Evolutionary conservation across 495 filamentous ascomycete species (phyloP), one percentile per base, ranked within the genome.

Genomic region (Echria macrotheca): DNA sequence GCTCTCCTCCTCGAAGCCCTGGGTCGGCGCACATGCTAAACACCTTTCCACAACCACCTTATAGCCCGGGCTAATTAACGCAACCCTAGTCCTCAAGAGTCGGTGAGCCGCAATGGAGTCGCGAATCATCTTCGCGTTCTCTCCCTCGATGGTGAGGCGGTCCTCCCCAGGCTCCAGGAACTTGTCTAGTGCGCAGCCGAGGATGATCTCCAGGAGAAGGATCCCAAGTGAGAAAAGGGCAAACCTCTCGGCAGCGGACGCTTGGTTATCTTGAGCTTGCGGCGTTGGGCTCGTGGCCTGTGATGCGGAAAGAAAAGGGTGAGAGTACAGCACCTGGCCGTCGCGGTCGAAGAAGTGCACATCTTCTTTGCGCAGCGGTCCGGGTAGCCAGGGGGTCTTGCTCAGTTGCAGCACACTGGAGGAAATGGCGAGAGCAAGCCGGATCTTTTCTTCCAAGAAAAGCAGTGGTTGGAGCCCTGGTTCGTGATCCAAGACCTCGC

Each of bases 391-490:
- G 18, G 38, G 38, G 7, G 38, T 41, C 22, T 41, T 24, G 38
- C 21, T 41, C 3, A 41, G 38, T 22, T 41, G 38, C 3, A 41
- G 38, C 14, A 41, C 38, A 9, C 18, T 22, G 4, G 38, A 41
- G 4, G 38, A 2, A 5, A 41, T 22, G 3, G 17, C 38, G 6
- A 23, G 21, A 5, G 38, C 38, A n/a, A 41, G 38, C 6, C 38
- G 21, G 21, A 41, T 11, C 38, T 41, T 41, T 11, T 41, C 38
- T 25, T 41, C 18, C 19, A 41, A n/a, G 18, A 17, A 41, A 14
- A 41, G 21, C 38, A 41, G n/a, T 21, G 38, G 38, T n/a, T 41
- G 38, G 5, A 41, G 38, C 2, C 38, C 38, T 25, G 22, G 38
- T 41, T 25, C 24, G 12, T 21, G 18, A 11, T 21, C n/a, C 12